Evolutionary conservation across 768 basidiomycete species (phyloP).

Genomic region (Boletus pseudo-olivaceus): DNA sequence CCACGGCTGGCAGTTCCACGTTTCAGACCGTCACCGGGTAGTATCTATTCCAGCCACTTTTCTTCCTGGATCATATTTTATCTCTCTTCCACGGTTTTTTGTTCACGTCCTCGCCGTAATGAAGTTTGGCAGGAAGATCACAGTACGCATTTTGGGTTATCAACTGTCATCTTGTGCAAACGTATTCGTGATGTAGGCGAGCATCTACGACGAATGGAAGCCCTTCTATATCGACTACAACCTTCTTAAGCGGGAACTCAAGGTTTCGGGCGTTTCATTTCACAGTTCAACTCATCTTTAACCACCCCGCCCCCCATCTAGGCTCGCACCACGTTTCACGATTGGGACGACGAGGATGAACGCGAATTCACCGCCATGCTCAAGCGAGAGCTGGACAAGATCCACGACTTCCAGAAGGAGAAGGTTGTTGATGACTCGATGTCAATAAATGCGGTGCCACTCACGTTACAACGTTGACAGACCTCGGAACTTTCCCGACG

Average conservation of each 20-base stretch:
- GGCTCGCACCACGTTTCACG: conserved; percentile 49
- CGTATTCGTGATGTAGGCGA: conserved; percentile 45
- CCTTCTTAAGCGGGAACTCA: conserved; percentile 83
- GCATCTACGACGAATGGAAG: conserved; percentile 87
- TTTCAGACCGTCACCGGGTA: neutral
- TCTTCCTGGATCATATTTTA: neutral
- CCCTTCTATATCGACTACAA: conserved; percentile 91
- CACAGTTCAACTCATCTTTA: neutral
- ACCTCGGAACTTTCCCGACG: conserved; percentile 77
- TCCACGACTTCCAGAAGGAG: conserved; percentile 86
- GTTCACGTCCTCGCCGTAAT: conserved; percentile 33
- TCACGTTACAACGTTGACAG: conserved; percentile 34
- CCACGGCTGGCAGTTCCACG: conserved; percentile 4
- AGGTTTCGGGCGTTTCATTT: conserved; percentile 42
- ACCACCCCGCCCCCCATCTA: conserved; percentile 11
- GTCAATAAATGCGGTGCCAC: neutral
- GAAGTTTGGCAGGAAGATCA: conserved; percentile 84
- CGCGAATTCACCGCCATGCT: conserved; percentile 75
- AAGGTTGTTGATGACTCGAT: conserved; percentile 55
- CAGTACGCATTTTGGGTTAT: conserved; percentile 36
- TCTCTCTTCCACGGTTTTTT: neutral
- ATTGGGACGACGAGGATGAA: conserved; percentile 81
- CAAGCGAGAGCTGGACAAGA: conserved; percentile 86
- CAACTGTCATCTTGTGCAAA: neutral
- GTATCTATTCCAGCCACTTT: neutral